Conservation (phyloP, 805 yeast genomes). For the Myxozyma geophila region DNA sequence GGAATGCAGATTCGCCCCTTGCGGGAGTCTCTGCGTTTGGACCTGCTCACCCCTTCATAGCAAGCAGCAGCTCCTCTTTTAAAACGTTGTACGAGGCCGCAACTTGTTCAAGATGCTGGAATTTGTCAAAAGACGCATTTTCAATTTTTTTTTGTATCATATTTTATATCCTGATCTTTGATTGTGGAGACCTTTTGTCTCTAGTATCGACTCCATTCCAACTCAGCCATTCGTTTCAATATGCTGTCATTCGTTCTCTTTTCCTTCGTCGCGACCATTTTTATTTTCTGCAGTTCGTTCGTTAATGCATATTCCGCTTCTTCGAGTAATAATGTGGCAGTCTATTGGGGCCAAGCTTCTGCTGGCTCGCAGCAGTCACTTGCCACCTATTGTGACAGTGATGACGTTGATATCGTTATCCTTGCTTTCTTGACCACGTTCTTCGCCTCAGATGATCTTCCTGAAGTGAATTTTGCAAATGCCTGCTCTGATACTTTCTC, state of each 20-base stretch:
- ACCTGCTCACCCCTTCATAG: not conserved
- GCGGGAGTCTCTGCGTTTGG: slow-evolving; percentile 11
- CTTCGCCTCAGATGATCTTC: slow-evolving; percentile 39
- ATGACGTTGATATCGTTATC: slow-evolving; percentile 51
- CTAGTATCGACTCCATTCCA: not conserved
- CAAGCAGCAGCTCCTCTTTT: not conserved
- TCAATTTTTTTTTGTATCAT: not conserved
- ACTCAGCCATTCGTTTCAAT: not conserved
- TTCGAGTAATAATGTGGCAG: slow-evolving; percentile 56
- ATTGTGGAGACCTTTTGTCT: not conserved
- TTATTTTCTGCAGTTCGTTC: not conserved
- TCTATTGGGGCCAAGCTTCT: slow-evolving; percentile 87
- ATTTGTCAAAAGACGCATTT: no score
- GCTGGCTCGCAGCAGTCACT: slow-evolving; percentile 57
- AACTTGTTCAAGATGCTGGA: not conserved
- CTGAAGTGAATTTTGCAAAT: slow-evolving; percentile 61
- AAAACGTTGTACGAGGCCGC: not conserved
- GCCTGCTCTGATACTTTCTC: slow-evolving; percentile 49
- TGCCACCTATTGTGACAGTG: slow-evolving; percentile 58
- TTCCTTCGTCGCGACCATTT: not conserved
- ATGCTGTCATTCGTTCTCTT: not conserved
- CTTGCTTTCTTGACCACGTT: slow-evolving; percentile 67
- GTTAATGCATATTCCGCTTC: slow-evolving; percentile 5
- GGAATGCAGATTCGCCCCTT: slow-evolving; percentile 15
- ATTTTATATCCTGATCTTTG: not conserved